Conservation (phyloP, 768 basidiomycete species). For the Clavaria fumosa region DNA sequence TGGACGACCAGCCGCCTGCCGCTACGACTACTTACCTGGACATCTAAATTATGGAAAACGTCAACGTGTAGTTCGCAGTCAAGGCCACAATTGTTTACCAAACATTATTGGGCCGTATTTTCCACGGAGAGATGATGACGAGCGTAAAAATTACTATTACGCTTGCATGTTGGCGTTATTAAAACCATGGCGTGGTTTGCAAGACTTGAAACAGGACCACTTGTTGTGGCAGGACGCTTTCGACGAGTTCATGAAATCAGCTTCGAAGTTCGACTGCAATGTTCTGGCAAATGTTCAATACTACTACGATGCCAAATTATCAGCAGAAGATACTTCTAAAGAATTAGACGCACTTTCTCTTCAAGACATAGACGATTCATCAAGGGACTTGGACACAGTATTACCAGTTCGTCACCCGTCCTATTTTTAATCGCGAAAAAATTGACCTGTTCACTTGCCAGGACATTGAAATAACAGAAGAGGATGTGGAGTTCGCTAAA, state of each 20-base stretch:
- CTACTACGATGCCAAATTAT: slow-evolving; percentile 16
- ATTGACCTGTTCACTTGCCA: no score
- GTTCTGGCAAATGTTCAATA: slow-evolving; percentile 20
- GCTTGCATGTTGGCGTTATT: slow-evolving; percentile 22
- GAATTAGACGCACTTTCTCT: no score
- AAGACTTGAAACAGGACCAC: slow-evolving; percentile 12
- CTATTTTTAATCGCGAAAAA: no score
- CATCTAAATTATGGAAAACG: neutral
- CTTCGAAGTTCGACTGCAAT: neutral
- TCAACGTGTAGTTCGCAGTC: neutral
- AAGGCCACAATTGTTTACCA: slow-evolving; percentile 20
- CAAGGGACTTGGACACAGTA: no score
- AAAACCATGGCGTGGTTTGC: slow-evolving; percentile 19
- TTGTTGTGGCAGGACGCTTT: slow-evolving; percentile 14
- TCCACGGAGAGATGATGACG: slow-evolving; percentile 15
- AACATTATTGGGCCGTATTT: slow-evolving; percentile 24
- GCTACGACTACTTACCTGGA: neutral
- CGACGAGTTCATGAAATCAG: slow-evolving; percentile 4
- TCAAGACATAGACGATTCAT: no score
- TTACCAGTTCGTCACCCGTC: no score
- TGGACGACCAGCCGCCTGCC: neutral
- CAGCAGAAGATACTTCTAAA: neutral
- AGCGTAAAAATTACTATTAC: slow-evolving; percentile 16
- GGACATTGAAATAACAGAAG: no score
- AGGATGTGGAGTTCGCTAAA: no score